Percentiles rank a stretch among this genome's conserved stretches.
These are phyloP conservation scores for Trypanosoma theileri DNA, from an alignment of 208 protist genomes.

Conservation along the genomic window DNA sequence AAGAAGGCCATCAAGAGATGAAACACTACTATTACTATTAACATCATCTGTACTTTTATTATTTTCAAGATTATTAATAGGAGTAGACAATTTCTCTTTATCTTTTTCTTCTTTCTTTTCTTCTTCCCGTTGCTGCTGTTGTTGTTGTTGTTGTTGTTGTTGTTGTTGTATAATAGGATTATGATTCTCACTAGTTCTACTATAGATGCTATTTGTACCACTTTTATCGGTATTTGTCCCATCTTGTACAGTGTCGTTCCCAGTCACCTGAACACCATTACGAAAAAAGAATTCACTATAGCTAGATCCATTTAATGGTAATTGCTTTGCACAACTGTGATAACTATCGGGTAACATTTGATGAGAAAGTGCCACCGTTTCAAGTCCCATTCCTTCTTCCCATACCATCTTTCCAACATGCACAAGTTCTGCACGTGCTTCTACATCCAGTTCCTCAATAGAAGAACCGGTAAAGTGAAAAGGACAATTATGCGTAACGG, in stretches of 20 bases:
- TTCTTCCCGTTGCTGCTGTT: neutral
- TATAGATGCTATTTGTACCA: neutral
- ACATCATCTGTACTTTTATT: neutral
- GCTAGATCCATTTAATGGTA: constrained; percentile 25
- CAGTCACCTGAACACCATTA: constrained; percentile 65
- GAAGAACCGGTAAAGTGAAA: constrained; percentile 70
- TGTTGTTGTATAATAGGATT: neutral
- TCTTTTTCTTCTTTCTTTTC: neutral
- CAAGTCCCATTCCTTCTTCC: constrained; percentile 74
- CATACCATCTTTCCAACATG: constrained; percentile 79
- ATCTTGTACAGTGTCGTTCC: neutral
- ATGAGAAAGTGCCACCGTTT: constrained; percentile 80
- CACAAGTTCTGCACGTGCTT: constrained; percentile 67
- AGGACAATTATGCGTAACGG: constrained; percentile 64
- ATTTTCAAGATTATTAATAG: constrained; percentile 1
- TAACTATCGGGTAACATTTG: constrained; percentile 77
- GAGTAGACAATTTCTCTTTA: neutral
- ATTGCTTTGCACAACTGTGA: constrained; percentile 40
- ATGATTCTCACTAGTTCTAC: neutral
- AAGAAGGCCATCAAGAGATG: constrained; percentile 44
- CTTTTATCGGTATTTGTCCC: neutral
- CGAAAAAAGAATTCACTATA: constrained; percentile 84
- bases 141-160: neutral
- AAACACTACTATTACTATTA: constrained; percentile 14
- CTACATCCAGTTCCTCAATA: constrained; percentile 62